Conservation (phyloP, 73 alveolate genomes). For the Diophrys appendiculata region DNA sequence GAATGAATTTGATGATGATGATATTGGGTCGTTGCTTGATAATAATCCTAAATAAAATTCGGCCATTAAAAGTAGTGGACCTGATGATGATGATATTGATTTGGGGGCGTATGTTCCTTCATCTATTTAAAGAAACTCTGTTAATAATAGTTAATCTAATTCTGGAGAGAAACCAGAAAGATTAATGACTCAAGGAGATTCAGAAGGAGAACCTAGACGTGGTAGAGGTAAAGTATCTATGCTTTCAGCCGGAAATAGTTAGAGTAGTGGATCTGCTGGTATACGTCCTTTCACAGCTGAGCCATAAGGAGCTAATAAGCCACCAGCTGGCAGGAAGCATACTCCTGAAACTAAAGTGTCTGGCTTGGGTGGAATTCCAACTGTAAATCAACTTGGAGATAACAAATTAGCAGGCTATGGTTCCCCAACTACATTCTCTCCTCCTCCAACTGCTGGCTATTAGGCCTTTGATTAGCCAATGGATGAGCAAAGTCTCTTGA, state of each 20-base stretch:
- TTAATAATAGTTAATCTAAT: too few species aligned
- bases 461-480: not conserved
- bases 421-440: not conserved
- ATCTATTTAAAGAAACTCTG: not conserved
- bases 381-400: too few species aligned
- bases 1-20: too few species aligned
- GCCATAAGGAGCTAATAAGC: not conserved
- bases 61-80: too few species aligned
- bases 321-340: not conserved
- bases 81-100: not conserved
- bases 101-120: not conserved
- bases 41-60: too few species aligned
- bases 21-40: too few species aligned
- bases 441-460: not conserved
- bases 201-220: not conserved
- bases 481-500: not conserved
- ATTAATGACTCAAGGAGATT: too few species aligned
- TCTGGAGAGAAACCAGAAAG: conserved; percentile 3
- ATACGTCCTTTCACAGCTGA: not conserved
- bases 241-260: not conserved
- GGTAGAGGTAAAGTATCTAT: not conserved
- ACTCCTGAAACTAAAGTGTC: not conserved
- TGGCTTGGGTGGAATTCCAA: not conserved
- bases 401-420: conserved; percentile 2
- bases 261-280: not conserved